phyloP scores from a whole-genome alignment of 371 early-diverging fungal genomes.

The Mortierella sp. region DNA sequence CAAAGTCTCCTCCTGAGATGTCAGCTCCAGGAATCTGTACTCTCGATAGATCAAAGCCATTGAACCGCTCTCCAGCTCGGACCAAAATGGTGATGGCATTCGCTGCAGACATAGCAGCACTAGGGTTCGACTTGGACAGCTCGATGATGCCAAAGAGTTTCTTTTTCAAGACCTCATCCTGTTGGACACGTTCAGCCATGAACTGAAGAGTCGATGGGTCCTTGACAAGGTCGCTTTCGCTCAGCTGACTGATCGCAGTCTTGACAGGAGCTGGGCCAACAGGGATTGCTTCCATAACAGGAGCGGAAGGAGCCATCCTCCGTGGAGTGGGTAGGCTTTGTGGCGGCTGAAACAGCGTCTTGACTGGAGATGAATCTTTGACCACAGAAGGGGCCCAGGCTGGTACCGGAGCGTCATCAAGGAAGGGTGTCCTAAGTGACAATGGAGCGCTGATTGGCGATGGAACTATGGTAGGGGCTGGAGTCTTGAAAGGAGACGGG shows the following conservation, averaged over 20 bases:
- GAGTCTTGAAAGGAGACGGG: background rate
- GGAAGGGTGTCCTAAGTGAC: background rate
- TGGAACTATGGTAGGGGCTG: too few relatives aligned
- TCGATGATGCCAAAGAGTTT: background rate
- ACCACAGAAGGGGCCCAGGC: background rate
- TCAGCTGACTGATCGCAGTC: background rate
- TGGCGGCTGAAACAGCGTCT: background rate
- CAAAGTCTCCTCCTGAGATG: slow-evolving; percentile 8
- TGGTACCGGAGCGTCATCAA: too few relatives aligned
- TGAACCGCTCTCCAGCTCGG: slow-evolving; percentile 6
- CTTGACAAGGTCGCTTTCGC: background rate
- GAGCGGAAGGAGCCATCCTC: background rate
- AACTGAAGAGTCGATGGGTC: slow-evolving; percentile 10
- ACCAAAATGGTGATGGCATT: slow-evolving; percentile 14
- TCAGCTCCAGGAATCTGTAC: slow-evolving; percentile 5
- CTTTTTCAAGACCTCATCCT: background rate
- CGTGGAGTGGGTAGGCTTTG: background rate
- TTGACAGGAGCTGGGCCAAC: background rate
- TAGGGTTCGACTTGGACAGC: background rate
- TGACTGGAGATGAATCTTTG: background rate
- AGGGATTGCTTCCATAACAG: background rate
- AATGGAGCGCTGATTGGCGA: background rate
- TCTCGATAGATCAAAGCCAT: background rate
- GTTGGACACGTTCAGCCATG: slow-evolving; percentile 12
- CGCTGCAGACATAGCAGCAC: background rate